These are phyloP conservation scores for Tetrapyrgos nigripes DNA, from an alignment of 1,284 basidiomycete species.

Conservation along the genomic window DNA sequence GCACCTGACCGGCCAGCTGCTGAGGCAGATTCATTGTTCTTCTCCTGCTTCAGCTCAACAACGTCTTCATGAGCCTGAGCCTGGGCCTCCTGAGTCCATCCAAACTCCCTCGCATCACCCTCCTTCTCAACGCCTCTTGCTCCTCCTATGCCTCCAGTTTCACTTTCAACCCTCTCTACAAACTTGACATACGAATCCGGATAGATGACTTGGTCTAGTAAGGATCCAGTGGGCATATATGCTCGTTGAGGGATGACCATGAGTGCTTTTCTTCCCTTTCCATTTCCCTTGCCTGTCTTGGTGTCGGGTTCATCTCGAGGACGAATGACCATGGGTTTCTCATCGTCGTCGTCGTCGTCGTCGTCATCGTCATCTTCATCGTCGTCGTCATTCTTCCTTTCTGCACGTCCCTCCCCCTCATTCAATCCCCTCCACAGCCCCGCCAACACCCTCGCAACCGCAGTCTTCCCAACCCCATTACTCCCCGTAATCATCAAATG, in stretches of 20 bases:
- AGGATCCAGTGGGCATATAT: conserved; percentile 87
- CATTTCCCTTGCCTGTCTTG: conserved; percentile 6
- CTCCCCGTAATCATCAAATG: conserved; percentile 95
- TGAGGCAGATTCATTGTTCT: background rate
- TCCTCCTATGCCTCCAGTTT: too few species aligned
- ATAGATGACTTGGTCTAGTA: conserved; percentile 90
- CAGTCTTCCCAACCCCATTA: conserved; percentile 94
- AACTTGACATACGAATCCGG: conserved; percentile 87
- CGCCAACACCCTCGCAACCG: conserved; percentile 89
- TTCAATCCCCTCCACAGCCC: conserved; percentile 80
- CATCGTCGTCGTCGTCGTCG: background rate
- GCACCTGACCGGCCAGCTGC: background rate
- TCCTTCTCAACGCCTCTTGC: conserved; percentile 44
- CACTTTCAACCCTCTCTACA: conserved; percentile 61
- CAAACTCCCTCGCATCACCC: conserved; percentile 37
- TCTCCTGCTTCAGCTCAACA: background rate
- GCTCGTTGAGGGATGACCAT: conserved; percentile 94
- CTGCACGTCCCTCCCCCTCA: background rate
- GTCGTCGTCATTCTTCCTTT: background rate
- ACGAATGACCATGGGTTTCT: background rate
- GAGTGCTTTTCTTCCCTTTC: conserved; percentile 59
- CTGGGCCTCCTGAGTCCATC: conserved; percentile 47
- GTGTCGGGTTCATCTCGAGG: background rate
- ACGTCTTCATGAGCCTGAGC: background rate
- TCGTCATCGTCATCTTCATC: background rate